phyloP scores from a whole-genome alignment of 805 yeast species.

The Pichia pseudocactophila region DNA sequence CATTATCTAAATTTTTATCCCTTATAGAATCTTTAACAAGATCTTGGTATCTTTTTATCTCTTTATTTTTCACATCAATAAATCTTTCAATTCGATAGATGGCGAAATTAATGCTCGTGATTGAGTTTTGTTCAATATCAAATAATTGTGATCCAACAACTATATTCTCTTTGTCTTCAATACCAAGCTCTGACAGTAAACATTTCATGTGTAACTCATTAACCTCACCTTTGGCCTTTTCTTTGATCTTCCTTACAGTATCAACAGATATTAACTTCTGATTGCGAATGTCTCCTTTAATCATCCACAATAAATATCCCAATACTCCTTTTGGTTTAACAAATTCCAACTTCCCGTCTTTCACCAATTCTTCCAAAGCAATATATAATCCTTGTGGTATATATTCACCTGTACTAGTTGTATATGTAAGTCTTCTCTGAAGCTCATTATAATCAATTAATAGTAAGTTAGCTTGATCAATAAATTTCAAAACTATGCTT shows the following conservation, averaged over 20 bases:
- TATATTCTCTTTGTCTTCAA: neutral
- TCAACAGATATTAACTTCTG: neutral
- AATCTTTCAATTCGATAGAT: conserved; percentile 17
- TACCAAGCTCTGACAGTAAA: neutral
- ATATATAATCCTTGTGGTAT: conserved; percentile 3
- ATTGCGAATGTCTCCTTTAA: neutral
- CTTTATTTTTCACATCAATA: conserved; percentile 12
- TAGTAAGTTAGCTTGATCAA: conserved; percentile 21
- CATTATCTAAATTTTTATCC: conserved; percentile 14
- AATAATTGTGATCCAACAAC: neutral
- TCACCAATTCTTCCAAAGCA: neutral
- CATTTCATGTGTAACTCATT: neutral
- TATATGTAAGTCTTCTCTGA: conserved; percentile 11
- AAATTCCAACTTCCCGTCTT: neutral
- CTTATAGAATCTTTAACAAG: conserved; percentile 12
- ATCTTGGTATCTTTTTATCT: conserved; percentile 6
- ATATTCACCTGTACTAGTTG: neutral
- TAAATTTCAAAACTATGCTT: conserved; percentile 23
- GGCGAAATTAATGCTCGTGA: conserved; percentile 23
- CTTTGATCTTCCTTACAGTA: neutral
- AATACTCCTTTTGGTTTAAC: neutral
- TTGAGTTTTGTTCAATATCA: conserved; percentile 8
- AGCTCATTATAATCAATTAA: conserved; percentile 17
- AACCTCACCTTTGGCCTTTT: neutral
- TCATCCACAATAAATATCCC: neutral